phyloP scores from a whole-genome alignment of 176 grass and related monocot species.

The Paspalum notatum region DNA sequence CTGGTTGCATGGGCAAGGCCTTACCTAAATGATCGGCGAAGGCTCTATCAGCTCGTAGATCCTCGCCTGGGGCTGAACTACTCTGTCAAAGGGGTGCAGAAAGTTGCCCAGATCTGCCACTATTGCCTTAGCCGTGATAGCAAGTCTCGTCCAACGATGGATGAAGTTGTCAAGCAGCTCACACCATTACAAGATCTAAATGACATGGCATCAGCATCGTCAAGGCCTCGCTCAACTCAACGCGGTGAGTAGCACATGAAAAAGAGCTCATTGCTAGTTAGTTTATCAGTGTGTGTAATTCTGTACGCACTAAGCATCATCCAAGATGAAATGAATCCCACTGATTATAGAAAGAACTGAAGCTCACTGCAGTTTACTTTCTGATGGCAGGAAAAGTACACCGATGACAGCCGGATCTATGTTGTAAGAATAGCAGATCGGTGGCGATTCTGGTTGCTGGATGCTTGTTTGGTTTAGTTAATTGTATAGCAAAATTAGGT shows the following conservation, averaged over 20 bases:
- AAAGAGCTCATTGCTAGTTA: not conserved
- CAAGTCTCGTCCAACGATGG: constrained; percentile 75
- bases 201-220: constrained; percentile 67
- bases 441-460: constrained; percentile 10
- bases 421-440: not conserved
- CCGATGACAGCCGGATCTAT: constrained; percentile 24
- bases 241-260: constrained; percentile 56
- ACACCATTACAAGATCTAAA: constrained; percentile 77
- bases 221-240: constrained; percentile 58
- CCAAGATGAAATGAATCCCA: constrained; percentile 17
- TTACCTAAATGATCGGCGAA: constrained; percentile 69
- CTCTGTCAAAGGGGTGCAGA: constrained; percentile 76
- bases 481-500: constrained; percentile 42
- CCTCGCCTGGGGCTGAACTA: constrained; percentile 91
- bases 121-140: constrained; percentile 76
- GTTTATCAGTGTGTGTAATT: not conserved
- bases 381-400: constrained; percentile 54
- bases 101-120: constrained; percentile 80
- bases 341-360: not conserved
- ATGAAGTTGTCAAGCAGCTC: constrained; percentile 71
- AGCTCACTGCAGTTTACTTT: not conserved
- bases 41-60: constrained; percentile 87
- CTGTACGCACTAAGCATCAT: not conserved
- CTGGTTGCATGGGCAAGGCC: constrained; percentile 81
- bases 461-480: constrained; percentile 42